Conservation (phyloP, 495 filamentous ascomycete species). For the Aspergillus wentii region DNA sequence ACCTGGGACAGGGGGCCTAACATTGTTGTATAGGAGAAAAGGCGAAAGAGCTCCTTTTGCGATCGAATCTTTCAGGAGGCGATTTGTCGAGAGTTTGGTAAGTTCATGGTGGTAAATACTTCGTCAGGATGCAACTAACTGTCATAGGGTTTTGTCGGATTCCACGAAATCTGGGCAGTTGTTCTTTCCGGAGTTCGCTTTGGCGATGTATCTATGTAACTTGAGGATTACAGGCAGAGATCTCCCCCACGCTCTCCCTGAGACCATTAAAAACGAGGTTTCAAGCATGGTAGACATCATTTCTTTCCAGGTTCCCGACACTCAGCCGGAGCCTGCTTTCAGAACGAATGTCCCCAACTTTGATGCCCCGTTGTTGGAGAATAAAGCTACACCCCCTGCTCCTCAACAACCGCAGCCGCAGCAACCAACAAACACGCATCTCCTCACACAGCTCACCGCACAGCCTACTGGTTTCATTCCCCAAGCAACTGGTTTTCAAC, state of each 20-base stretch:
- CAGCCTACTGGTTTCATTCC: conserved; percentile 62
- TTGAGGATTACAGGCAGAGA: conserved; percentile 82
- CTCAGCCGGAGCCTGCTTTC: conserved; percentile 47
- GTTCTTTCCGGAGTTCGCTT: conserved; percentile 94
- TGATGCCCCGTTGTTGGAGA: conserved; percentile 56
- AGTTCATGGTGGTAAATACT: too few species aligned
- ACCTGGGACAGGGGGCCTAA: conserved; percentile 12
- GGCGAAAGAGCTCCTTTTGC: conserved; percentile 78
- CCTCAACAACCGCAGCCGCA: conserved; percentile 87
- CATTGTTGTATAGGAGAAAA: conserved; percentile 57
- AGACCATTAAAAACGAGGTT: conserved; percentile 90
- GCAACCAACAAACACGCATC: conserved; percentile 65
- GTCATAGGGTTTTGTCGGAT: conserved; percentile 79
- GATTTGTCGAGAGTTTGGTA: conserved; percentile 86
- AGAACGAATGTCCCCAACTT: conserved; percentile 78
- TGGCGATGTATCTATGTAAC: conserved; percentile 99
- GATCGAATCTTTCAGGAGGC: conserved; percentile 79
- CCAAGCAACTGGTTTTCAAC: conserved; percentile 54
- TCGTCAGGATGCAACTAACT: conserved; percentile 6
- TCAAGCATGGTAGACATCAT: conserved; percentile 99
- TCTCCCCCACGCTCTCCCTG: conserved; percentile 69
- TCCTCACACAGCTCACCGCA: conserved; percentile 69
- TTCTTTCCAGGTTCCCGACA: conserved; percentile 86
- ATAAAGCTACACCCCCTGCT: conserved; percentile 60
- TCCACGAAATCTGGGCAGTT: conserved; percentile 95